Base-by-base conservation (phyloP, 2,329 filamentous ascomycete species). In the Penicillium sp. region DNA sequence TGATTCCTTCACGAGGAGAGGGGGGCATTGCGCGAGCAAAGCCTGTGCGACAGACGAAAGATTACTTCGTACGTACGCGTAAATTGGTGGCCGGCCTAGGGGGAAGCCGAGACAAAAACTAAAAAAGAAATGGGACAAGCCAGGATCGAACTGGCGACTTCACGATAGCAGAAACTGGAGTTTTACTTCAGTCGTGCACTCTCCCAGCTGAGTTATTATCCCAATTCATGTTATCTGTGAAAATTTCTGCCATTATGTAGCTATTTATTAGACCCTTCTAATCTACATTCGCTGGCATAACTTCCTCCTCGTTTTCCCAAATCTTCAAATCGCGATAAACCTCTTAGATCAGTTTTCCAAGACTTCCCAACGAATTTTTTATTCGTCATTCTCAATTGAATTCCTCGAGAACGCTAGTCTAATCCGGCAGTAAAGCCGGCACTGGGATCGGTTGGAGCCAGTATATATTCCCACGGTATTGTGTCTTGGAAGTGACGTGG, bases 171-270 rank as follows among this genome's bases (percentile, higher is more conserved):
- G 38, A 25, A 26, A 55, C 51, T 38, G 51, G 22, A 53, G 51
- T 40, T 53, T 22, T 53, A 42, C 51, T 53, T 53, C 51, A 53
- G 51, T 53, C 51, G 51, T 53, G 25, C 51, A 40, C n/a, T 57
- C 51, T 53, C 51, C 51, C 51, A 53, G 35, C 51, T 53, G 51
- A 45, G 30, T 22, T 57, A 52, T 40, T 57, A 35, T 43, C 38
- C 45, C 14, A 38, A 46, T 54, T 37, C 2, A 3, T 37, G 48
- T 2, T 6, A 25, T 13, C 1, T 1, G 4, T 13, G 19, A 10
- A 8, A 4, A 5, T 1, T 22, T 43, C 25, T 43, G 19, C 10
- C 40, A 25, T 22, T 13, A 22, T 43, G 4, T 0, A 13, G n/a
- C 6, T 40, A 6, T 2, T 8, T 6, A 1, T n/a, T 40, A 2